Base-by-base conservation (phyloP, 176 grass and related monocot genomes). In the Miscanthus lutarioriparius region DNA sequence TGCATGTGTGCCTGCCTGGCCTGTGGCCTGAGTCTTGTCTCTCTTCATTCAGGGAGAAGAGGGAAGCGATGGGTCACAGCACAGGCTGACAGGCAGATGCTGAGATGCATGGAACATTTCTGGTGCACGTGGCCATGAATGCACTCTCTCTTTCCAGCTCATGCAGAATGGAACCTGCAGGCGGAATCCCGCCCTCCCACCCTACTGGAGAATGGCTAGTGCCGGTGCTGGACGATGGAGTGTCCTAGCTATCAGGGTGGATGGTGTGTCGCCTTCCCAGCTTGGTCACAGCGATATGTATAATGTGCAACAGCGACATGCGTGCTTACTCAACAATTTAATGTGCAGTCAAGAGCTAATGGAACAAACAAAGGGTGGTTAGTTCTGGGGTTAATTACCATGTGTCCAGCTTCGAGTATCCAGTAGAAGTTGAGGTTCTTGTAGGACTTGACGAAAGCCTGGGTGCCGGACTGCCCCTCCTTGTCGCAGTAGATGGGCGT, bases 361-460 rank as follows among this genome's bases (percentile, higher is more conserved):
- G 7, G 56, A 59, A 23, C 0, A 0, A 59, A 59, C 0, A 2
- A 36, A 20, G 30, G 14, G 44, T 20, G 26, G 7, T 64, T 64
- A 35, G 23, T 7, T 5, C 10, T 22, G 19, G 15, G 19, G 7
- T 1, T 20, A 30, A n/a, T 97, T 88, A 98, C 96, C 75, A 93
- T 95, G 86, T 98, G 96, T 44, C 92, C 96, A 49, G 96, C 92
- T 77, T 68, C 80, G 9, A 98, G 80, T 53, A 98, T 95, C 92
- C 92, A 98, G 70, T 95, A 98, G 81, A 95, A 95, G 15, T 87
- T 90, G 5, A 98, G 77, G 88, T 98, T 98, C 45, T 81, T 89
- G 85, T 98, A 91, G 6, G 92, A 90, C 82, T 85, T 98, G 27
- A 91, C 56, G 67, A 98, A 98, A 22, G 87, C 96, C 28, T 91